Evolutionary conservation across 2,329 filamentous ascomycete genomes (phyloP).

Genomic region (Oidium heveae): DNA sequence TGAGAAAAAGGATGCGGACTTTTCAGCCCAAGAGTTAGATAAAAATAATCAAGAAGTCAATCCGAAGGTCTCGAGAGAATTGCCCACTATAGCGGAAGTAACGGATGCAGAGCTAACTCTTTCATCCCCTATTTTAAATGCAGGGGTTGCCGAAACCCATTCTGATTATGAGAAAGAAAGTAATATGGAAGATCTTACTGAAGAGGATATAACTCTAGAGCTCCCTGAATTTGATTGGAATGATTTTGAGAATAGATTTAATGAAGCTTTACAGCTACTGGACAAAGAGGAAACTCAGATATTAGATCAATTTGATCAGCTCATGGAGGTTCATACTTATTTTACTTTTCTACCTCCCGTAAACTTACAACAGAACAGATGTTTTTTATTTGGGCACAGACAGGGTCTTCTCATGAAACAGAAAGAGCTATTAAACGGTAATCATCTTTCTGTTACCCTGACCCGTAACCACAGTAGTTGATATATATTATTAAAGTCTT

Average conservation of each 20-base stretch:
- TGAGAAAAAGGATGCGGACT: not conserved
- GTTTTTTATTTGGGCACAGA: slow-evolving; percentile 55
- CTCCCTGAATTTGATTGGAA: slow-evolving; percentile 43
- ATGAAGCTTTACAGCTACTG: slow-evolving; percentile 35
- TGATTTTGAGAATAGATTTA: slow-evolving; percentile 43
- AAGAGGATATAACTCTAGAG: slow-evolving; percentile 1
- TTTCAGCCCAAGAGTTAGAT: not conserved
- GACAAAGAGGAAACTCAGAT: slow-evolving; percentile 38
- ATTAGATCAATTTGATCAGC: slow-evolving; percentile 36
- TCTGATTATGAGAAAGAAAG: not conserved
- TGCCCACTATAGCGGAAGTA: not conserved
- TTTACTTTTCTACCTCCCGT: not conserved
- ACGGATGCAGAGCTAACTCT: not conserved
- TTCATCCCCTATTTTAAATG: not conserved
- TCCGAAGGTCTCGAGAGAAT: not conserved
- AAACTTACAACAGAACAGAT: slow-evolving; percentile 25
- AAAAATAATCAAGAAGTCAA: not conserved
- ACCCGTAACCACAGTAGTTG: not conserved
- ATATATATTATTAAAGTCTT: slow-evolving; percentile 23
- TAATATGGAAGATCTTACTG: not conserved
- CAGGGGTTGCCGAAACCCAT: not conserved
- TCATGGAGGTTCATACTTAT: slow-evolving; percentile 22
- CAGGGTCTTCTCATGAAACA: slow-evolving; percentile 46
- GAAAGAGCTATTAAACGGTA: slow-evolving; percentile 55
- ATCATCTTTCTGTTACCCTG: slow-evolving; percentile 3